These are phyloP conservation scores for Thalassiosira profunda DNA, from an alignment of 108 stramenopile species.

Conservation along the genomic window DNA sequence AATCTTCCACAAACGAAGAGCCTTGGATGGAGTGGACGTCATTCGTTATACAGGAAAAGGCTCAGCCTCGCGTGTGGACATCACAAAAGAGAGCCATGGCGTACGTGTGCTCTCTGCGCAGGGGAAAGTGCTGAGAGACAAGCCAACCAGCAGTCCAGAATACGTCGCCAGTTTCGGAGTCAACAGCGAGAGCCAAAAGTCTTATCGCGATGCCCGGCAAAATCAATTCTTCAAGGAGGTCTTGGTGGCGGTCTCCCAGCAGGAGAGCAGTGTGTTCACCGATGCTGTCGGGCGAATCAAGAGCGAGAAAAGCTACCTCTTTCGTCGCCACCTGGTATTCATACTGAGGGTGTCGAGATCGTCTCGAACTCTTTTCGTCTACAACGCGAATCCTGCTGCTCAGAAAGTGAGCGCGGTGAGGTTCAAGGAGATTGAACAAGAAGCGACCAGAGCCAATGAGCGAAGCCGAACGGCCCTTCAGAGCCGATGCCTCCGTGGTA, in stretches of 20 bases:
- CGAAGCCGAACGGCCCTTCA: slow-evolving; percentile 5
- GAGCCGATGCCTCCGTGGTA: slow-evolving; percentile 12
- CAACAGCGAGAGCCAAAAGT: slow-evolving; percentile 17
- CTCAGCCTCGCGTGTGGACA: slow-evolving; percentile 15
- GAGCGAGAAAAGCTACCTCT: slow-evolving; percentile 19
- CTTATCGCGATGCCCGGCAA: slow-evolving; percentile 10
- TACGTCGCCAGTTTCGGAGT: slow-evolving; percentile 64
- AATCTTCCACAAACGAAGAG: slow-evolving; percentile 23
- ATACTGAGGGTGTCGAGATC: slow-evolving; percentile 32
- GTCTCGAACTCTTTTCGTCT: slow-evolving; percentile 20
- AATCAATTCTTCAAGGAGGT: slow-evolving; percentile 44
- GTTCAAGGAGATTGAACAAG: slow-evolving; percentile 42
- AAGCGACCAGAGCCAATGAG: slow-evolving; percentile 16
- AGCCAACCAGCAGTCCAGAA: slow-evolving; percentile 71
- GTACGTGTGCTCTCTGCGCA: slow-evolving; percentile 3
- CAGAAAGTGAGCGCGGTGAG: slow-evolving; percentile 9
- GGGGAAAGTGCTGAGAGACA: slow-evolving; percentile 47
- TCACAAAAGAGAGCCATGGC: slow-evolving; percentile 7
- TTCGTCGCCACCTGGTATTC: slow-evolving; percentile 30
- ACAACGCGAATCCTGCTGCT: slow-evolving; percentile 32
- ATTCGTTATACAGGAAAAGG: slow-evolving; percentile 15
- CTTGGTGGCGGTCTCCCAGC: background rate
- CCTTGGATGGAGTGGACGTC: slow-evolving; percentile 14
- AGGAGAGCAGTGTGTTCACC: slow-evolving; percentile 33
- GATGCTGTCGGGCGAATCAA: slow-evolving; percentile 24